These are phyloP conservation scores for Vickermania spadyakhi DNA, from an alignment of 208 protist genomes.

Conservation along the genomic window DNA sequence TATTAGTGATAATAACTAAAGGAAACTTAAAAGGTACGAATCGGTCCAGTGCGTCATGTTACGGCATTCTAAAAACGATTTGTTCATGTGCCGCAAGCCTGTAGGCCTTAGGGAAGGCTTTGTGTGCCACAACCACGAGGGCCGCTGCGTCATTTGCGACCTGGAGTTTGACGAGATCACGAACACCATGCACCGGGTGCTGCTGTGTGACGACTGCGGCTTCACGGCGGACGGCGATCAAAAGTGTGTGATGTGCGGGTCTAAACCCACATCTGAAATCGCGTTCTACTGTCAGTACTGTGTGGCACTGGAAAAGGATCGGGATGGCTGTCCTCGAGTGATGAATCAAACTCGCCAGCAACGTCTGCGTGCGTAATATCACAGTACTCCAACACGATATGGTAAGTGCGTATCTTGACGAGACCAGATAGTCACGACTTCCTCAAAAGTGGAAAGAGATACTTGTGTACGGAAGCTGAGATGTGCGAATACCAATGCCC, in stretches of 20 bases:
- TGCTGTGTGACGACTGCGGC: slow-evolving; percentile 85
- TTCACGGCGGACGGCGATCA: slow-evolving; percentile 61
- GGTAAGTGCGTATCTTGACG: too few relatives aligned
- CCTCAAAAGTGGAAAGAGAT: too few relatives aligned
- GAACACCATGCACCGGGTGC: slow-evolving; percentile 66
- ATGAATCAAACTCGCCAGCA: slow-evolving; percentile 70
- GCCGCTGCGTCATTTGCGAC: slow-evolving; percentile 87
- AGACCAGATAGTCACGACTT: too few relatives aligned
- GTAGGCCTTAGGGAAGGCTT: slow-evolving; percentile 54
- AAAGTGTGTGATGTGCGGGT: slow-evolving; percentile 81
- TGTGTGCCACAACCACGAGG: slow-evolving; percentile 80
- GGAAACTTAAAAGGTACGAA: too few relatives aligned
- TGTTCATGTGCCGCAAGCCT: slow-evolving; percentile 86
- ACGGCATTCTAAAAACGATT: slow-evolving; percentile 69
- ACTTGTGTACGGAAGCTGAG: too few relatives aligned
- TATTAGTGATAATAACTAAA: too few relatives aligned
- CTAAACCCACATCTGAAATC: slow-evolving; percentile 34
- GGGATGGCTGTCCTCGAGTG: slow-evolving; percentile 81
- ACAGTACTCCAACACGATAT: too few relatives aligned
- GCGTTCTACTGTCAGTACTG: slow-evolving; percentile 90
- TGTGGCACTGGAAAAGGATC: slow-evolving; percentile 78
- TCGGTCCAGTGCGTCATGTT: slow-evolving; percentile 60
- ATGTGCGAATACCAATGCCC: too few relatives aligned
- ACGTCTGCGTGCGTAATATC: slow-evolving; percentile 37
- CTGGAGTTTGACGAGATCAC: slow-evolving; percentile 63